Conservation (phyloP, 129 eudicot species). For the Centaurea solstitialis region DNA sequence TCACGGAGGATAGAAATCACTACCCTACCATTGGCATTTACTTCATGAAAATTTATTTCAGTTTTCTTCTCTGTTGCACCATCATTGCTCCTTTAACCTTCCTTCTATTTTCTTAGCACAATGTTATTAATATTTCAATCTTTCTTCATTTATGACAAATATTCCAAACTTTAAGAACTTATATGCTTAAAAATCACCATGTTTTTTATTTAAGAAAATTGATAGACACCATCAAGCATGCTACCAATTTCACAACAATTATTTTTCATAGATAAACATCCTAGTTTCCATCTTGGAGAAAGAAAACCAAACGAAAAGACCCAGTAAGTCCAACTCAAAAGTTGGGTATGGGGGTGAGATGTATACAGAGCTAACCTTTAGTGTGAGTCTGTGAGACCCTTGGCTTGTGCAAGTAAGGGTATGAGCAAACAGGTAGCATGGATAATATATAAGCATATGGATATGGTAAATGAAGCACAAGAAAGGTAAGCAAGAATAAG, state of each 20-base stretch:
- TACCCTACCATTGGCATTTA: not conserved
- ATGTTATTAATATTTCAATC: not conserved
- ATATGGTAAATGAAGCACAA: not conserved
- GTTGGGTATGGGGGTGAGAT: not conserved
- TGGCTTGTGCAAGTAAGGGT: not conserved
- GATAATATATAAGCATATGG: not conserved
- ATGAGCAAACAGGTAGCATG: not conserved
- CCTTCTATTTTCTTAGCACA: not conserved
- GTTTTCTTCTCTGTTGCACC: slow-evolving; percentile 6
- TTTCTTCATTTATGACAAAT: slow-evolving; percentile 12
- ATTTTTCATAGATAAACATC: not conserved
- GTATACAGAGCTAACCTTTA: not conserved
- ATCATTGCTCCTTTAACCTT: not conserved
- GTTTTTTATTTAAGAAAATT: not conserved
- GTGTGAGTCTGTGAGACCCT: not conserved
- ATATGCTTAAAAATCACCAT: not conserved
- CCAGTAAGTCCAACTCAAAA: not conserved
- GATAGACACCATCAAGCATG: not conserved
- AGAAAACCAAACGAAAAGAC: not conserved
- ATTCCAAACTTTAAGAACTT: not conserved
- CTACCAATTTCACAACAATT: not conserved
- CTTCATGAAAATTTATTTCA: not conserved
- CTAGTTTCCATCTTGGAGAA: not conserved
- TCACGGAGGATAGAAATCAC: not conserved
- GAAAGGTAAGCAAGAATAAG: not conserved